Percentiles rank a stretch among this genome's conserved stretches.
Conservation (phyloP, 2,329 filamentous ascomycete species). For the Orbilia ellipsospora region DNA sequence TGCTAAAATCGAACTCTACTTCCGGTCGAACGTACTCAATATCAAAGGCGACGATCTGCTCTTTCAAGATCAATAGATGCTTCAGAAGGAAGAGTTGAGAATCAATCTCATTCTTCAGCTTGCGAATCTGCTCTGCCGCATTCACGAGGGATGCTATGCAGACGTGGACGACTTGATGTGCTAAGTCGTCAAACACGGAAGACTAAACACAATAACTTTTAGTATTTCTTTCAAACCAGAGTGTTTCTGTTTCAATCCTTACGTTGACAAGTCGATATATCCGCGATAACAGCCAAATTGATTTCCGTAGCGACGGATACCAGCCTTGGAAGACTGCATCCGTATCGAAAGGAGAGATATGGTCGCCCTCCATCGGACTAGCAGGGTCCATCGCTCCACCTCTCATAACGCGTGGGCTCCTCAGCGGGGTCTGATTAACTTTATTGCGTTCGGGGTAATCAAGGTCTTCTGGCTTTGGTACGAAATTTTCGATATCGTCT, state of each 20-base stretch:
- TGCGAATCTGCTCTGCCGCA: conserved; percentile 75
- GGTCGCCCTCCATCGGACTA: conserved; percentile 67
- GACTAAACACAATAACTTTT: conserved; percentile 64
- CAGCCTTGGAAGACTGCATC: conserved; percentile 71
- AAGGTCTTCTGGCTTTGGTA: conserved; percentile 73
- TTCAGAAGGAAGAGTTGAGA: conserved; percentile 92
- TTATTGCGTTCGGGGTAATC: conserved; percentile 70
- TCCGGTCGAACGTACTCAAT: conserved; percentile 80
- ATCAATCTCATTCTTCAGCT: conserved; percentile 72
- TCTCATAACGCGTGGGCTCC: conserved; percentile 64
- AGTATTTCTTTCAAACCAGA: not conserved
- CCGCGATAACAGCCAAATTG: conserved; percentile 75
- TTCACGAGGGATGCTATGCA: conserved; percentile 84
- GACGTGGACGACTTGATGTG: conserved; percentile 86
- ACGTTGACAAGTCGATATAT: conserved; percentile 78
- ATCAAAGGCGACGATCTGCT: conserved; percentile 94
- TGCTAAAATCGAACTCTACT: conserved; percentile 74
- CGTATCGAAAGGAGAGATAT: conserved; percentile 66
- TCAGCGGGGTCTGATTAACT: conserved; percentile 68
- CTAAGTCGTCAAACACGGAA: conserved; percentile 76
- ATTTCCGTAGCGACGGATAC: conserved; percentile 75
- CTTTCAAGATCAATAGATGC: conserved; percentile 93
- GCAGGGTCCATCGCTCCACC: conserved; percentile 60
- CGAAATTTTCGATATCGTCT: conserved; percentile 75
- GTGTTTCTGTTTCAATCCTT: conserved; percentile 55